These are phyloP conservation scores for Quercus wislizeni DNA, from an alignment of 306 rosid genomes.

Conservation along the genomic window DNA sequence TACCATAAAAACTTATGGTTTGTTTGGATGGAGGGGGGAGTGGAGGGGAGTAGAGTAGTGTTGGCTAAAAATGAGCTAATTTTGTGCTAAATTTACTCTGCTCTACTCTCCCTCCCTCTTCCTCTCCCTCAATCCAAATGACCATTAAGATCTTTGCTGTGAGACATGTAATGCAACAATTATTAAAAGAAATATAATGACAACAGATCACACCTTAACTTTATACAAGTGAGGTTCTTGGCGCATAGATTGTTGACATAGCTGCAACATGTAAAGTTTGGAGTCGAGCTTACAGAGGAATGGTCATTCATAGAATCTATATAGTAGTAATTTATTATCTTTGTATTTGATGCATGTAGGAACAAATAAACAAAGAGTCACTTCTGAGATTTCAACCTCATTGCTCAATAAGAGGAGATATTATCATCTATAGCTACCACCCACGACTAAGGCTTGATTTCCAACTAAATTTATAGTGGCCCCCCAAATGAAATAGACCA, in stretches of 20 bases:
- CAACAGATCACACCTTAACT: conserved; percentile 35
- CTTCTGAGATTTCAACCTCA: background rate
- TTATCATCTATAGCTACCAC: background rate
- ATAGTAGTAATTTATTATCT: background rate
- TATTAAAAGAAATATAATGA: background rate
- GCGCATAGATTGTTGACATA: conserved; percentile 38
- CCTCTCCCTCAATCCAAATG: no score
- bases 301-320: background rate
- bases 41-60: no score
- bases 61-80: no score
- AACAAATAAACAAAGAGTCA: background rate
- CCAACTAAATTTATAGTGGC: background rate
- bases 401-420: background rate
- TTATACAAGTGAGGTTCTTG: conserved; percentile 30
- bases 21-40: no score
- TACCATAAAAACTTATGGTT: background rate
- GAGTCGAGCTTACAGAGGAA: conserved; percentile 19
- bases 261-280: conserved; percentile 43
- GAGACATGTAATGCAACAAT: background rate
- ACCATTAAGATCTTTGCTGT: background rate
- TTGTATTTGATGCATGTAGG: background rate
- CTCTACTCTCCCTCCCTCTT: no score
- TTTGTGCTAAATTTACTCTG: no score
- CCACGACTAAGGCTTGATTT: background rate
- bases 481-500: background rate